Base-by-base conservation (phyloP, 129 eudicot genomes). In the Solidago caesia region DNA sequence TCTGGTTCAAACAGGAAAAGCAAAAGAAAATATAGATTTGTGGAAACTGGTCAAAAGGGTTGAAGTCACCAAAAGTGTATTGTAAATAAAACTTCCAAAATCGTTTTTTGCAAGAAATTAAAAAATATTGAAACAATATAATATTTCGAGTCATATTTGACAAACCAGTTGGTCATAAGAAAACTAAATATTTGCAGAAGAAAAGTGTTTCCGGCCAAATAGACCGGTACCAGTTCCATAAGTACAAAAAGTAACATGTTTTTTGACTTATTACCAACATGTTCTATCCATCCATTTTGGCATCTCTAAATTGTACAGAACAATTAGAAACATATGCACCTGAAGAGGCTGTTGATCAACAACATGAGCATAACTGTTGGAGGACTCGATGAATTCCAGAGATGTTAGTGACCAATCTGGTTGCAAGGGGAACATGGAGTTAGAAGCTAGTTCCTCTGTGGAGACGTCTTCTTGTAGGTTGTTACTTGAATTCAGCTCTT, bases 291-390 rank as follows among this genome's bases (percentile, higher is more conserved):
- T 6, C 11, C 6, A 65, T 65, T 27, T 43, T 21, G 10, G 14
- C 27, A 44, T 14, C 56, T 45, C 67, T 44, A 59, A 72, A 3
- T 44, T 21, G 6, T 27, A 48, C 15, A 44, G 21, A 64, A 49
- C 5, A 41, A 6, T 21, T 33, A 14, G 39, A 47, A 25, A 13
- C 11, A 49, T 55, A 76, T 75, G 33, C 71, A 91, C 97, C 97
- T 86, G 82, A 68, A 72, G 58, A 51, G 82, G 59, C 5, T 49
- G 84, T 67, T 64, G 79, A 61, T 47, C 72, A 64, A 29, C 70
- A 70, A 77, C 75, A 80, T 64, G 73, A 16, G 53, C 65, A 78
- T 79, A 72, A 79, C 62, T 72, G 76, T 75, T 49, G 60, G 86
- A 29, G 56, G 67, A 44, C 58, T 39, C 25, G 1, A 44, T 66